Conservation (phyloP, 441 rosid genomes). For the Gossypium davidsonii region DNA sequence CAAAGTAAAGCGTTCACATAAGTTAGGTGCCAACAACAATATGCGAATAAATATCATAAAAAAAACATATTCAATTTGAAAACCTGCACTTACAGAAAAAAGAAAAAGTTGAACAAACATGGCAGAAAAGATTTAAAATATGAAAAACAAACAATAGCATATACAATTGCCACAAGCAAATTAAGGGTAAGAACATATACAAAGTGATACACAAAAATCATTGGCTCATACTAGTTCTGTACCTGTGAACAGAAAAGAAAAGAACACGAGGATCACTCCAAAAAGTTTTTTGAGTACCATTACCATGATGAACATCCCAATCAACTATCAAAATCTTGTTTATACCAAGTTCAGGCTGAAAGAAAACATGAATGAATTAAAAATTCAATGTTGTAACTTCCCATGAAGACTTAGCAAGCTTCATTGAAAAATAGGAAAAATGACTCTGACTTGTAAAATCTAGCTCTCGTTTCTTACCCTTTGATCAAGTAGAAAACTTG, state of each 20-base stretch:
- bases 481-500: conserved; percentile 60
- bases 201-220: background rate
- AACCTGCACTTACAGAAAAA: background rate
- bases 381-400: background rate
- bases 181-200: background rate
- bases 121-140: background rate
- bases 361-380: conserved; percentile 1
- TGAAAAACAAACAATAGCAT: background rate
- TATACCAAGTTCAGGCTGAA: conserved; percentile 66
- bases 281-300: conserved; percentile 87
- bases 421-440: background rate
- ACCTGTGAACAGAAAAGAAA: conserved; percentile 98
- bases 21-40: background rate
- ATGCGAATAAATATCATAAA: background rate
- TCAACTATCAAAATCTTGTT: conserved; percentile 84
- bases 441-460: background rate
- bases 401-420: background rate
- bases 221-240: background rate
- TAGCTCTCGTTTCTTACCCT: conserved; percentile 49
- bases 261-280: conserved; percentile 88
- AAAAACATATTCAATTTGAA: conserved; percentile 4
- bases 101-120: background rate
- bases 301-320: conserved; percentile 99
- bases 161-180: background rate
- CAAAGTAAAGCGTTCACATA: conserved; percentile 12